Evolutionary conservation across 345 rosid genomes (phyloP), one percentile per base, ranked within the genome.

Genomic region (Linum tenue): DNA sequence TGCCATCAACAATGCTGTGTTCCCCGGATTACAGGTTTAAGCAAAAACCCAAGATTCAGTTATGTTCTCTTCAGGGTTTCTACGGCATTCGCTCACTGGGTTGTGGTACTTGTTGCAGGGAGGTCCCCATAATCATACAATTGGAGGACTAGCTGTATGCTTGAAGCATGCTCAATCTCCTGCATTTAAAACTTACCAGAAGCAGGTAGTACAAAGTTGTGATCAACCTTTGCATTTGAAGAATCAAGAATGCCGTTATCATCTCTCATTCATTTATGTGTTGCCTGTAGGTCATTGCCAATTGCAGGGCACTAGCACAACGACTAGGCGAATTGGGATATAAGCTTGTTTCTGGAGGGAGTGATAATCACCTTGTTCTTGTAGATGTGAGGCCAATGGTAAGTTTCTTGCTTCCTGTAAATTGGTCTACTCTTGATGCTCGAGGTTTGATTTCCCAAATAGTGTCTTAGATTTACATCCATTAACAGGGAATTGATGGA

Each of bases 101-200:
- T 22, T 22, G 31, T 22, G 31, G 31, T 22, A 22, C 31, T 22
- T 44, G 39, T 16, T 78, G 59, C 78, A 90, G 98, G 98, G 98
- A 74, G 97, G 97, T 63, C 97, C 96, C 62, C 97, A 89, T 84
- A 92, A 90, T 78, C 98, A 92, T 84, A 87, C 97, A 56, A 87
- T 90, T 53, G 94, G 97, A 48, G 96, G 90, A 44, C 82, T 92
- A 65, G 90, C 97, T 15, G 98, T 92, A 67, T 86, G 94, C 77
- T 78, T 92, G 81, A 90, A 92, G 78, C 89, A 85, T 72, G 94
- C 88, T 36, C 86, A 86, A 69, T 83, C 86, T 2, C 78, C 83
- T 0, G 86, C 83, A 64, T 90, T 92, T 64, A 82, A 84, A 75
- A 77, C 78, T 70, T 90, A 92, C 69, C 96, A 88, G 82, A 83